Evolutionary conservation across 2,329 filamentous ascomycete species (phyloP).

Genomic region (Pyrenophora tritici-repentis): DNA sequence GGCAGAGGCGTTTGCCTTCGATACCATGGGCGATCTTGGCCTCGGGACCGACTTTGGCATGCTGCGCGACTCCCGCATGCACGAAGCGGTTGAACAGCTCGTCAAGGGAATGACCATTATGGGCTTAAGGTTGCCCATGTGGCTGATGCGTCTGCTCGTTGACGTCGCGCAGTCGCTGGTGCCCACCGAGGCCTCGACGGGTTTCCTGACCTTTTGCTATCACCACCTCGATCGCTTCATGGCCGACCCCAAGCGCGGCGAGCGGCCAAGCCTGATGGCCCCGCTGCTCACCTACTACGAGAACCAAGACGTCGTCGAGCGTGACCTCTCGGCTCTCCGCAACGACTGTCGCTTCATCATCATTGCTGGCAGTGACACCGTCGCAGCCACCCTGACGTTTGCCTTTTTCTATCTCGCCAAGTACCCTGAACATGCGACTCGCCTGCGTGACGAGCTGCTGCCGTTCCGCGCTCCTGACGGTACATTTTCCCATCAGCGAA

Average conservation of each 20-base stretch:
- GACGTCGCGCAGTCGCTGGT: neutral
- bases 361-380: conserved; percentile 43
- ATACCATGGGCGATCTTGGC: conserved; percentile 11
- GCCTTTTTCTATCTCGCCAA: conserved; percentile 37
- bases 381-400: conserved; percentile 30
- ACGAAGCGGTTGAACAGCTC: neutral
- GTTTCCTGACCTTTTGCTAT: conserved; percentile 1
- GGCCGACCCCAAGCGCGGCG: neutral
- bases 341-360: conserved; percentile 10
- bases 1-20: conserved; percentile 2
- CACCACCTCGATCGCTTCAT: conserved; percentile 1
- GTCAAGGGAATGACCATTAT: neutral
- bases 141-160: neutral
- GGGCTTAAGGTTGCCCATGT: neutral
- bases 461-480: neutral
- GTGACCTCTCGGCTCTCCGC: neutral
- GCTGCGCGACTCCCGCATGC: neutral
- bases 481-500: neutral
- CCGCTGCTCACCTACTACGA: neutral
- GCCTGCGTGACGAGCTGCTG: neutral
- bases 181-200: neutral
- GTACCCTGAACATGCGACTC: conserved; percentile 20
- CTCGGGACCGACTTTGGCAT: conserved; percentile 6
- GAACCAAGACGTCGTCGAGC: neutral
- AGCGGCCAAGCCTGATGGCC: neutral